Conservation (phyloP, 2,329 filamentous ascomycete genomes). For the Drechslera avenae region DNA sequence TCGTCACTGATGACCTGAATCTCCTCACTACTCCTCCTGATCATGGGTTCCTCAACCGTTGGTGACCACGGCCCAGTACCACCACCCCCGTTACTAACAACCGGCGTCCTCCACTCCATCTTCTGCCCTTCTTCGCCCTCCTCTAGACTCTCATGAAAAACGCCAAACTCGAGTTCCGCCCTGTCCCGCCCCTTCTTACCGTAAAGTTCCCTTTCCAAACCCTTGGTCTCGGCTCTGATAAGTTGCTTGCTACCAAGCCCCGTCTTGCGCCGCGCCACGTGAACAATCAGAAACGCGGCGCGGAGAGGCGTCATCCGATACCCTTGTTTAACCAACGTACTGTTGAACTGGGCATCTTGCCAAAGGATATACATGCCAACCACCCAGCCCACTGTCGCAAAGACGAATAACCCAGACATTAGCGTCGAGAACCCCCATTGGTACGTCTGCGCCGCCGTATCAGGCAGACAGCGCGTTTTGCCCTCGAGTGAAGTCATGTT, state of each 20-base stretch:
- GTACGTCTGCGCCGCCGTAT: constrained; percentile 34
- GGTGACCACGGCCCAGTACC: neutral
- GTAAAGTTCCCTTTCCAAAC: constrained; percentile 29
- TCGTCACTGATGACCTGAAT: too few relatives aligned
- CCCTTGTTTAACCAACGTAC: constrained; percentile 31
- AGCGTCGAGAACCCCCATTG: constrained; percentile 48
- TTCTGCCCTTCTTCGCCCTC: neutral
- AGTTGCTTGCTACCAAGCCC: constrained; percentile 27
- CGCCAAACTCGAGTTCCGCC: constrained; percentile 18
- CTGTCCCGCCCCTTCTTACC: constrained; percentile 15
- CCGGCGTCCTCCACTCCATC: neutral
- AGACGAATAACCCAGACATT: constrained; percentile 38
- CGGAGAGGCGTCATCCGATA: constrained; percentile 42
- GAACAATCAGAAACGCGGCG: constrained; percentile 36
- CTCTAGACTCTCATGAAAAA: constrained; percentile 16
- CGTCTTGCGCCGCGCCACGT: constrained; percentile 29
- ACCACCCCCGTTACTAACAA: neutral
- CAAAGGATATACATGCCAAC: constrained; percentile 44
- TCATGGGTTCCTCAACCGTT: neutral
- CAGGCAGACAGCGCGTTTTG: constrained; percentile 34
- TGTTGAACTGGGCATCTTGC: constrained; percentile 40
- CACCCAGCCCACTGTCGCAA: constrained; percentile 40
- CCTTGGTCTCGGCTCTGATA: constrained; percentile 19
- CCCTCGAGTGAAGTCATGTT: constrained; percentile 1
- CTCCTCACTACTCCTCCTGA: neutral